A percentile compares a stretch with the other conserved stretches of the same genome.
phyloP scores from a whole-genome alignment of 1,139 yeast species.

The Pichia sp. region DNA sequence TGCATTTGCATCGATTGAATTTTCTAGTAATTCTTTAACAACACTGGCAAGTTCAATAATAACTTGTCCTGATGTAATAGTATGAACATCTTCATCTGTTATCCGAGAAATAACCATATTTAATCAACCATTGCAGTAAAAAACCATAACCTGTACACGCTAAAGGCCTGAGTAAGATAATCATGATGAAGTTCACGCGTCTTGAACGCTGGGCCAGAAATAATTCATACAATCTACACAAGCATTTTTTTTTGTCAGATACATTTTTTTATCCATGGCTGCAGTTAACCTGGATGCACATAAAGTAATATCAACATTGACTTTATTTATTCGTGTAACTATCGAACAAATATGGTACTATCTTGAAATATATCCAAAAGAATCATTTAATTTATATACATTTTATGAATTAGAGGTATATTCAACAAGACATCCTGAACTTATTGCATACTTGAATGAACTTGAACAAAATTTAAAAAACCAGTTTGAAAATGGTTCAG shows the following conservation, averaged over 20 bases:
- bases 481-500: constrained; percentile 18
- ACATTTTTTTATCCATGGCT: neutral
- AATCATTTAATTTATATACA: constrained; percentile 34
- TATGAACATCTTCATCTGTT: constrained; percentile 48
- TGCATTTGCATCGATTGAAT: constrained; percentile 68
- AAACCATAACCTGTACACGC: neutral
- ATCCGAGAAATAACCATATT: constrained; percentile 33
- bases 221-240: too few species aligned
- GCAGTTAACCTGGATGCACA: neutral
- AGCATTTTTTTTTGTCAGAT: too few species aligned
- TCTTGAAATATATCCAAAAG: constrained; percentile 38
- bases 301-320: neutral
- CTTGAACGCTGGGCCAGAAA: too few species aligned
- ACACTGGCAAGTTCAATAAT: constrained; percentile 71
- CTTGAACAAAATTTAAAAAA: constrained; percentile 13
- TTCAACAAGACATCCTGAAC: constrained; percentile 39
- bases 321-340: constrained; percentile 5
- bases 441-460: constrained; percentile 34
- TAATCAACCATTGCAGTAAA: neutral
- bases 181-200: neutral
- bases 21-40: constrained; percentile 81
- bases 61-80: constrained; percentile 89
- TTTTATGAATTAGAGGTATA: constrained; percentile 38
- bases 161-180: neutral
- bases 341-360: constrained; percentile 42